These are phyloP conservation scores for Hypoxylon rickii DNA, from an alignment of 495 filamentous ascomycete species.

Conservation along the genomic window DNA sequence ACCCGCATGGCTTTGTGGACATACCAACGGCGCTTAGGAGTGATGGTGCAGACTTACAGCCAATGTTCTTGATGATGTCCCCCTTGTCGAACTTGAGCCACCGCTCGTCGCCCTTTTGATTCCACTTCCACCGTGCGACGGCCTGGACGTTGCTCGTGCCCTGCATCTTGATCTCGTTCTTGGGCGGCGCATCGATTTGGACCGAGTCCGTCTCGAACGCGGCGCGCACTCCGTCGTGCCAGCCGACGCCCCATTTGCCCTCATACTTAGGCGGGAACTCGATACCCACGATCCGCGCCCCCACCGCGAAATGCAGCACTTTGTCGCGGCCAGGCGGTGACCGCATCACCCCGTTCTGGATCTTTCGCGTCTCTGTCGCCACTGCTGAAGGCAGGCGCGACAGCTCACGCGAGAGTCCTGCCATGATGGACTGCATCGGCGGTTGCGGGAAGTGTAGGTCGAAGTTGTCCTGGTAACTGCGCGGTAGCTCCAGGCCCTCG, in stretches of 20 bases:
- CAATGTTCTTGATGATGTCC: constrained; percentile 51
- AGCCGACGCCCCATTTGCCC: constrained; percentile 55
- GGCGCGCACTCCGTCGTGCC: constrained; percentile 49
- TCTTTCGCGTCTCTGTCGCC: constrained; percentile 40
- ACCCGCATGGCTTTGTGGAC: too few species aligned
- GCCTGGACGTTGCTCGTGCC: constrained; percentile 42
- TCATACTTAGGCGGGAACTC: constrained; percentile 49
- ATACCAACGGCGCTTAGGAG: too few species aligned
- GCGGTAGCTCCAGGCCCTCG: constrained; percentile 32
- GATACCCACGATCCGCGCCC: constrained; percentile 50
- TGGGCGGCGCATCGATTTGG: constrained; percentile 43
- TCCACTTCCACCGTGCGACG: constrained; percentile 52
- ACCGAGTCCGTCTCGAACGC: constrained; percentile 49
- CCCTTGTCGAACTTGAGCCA: constrained; percentile 56
- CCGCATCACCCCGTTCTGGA: constrained; percentile 36
- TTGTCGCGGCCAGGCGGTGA: constrained; percentile 43
- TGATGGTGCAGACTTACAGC: constrained; percentile 43
- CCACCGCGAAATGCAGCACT: constrained; percentile 47
- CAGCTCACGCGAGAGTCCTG: constrained; percentile 38
- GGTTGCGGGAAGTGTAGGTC: constrained; percentile 51
- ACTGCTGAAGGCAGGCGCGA: constrained; percentile 41
- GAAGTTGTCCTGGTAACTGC: constrained; percentile 43
- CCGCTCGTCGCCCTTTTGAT: constrained; percentile 45
- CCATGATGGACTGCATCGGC: constrained; percentile 33
- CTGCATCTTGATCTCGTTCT: constrained; percentile 43